phyloP scores from a whole-genome alignment of 352 stramenopile species.

The Globisporangium splendens region DNA sequence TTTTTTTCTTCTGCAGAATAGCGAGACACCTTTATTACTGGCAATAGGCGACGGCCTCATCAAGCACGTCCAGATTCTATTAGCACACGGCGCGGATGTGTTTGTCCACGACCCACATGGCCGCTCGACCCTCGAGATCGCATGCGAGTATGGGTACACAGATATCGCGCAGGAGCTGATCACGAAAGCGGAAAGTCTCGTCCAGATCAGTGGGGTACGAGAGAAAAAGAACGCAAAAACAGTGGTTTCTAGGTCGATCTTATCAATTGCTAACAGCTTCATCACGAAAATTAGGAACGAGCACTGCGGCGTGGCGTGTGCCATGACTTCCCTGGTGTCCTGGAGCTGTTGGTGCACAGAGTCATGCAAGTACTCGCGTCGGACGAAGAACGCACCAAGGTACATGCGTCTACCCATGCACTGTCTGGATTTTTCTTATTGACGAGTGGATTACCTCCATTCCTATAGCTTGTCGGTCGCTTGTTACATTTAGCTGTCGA shows the following conservation, averaged over 20 bases:
- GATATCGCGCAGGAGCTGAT: constrained; percentile 34
- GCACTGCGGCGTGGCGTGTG: background rate
- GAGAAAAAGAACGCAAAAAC: background rate
- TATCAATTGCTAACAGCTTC: background rate
- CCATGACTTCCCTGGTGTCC: background rate
- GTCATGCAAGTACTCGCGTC: background rate
- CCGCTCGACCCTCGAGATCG: constrained; percentile 34
- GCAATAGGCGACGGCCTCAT: constrained; percentile 36
- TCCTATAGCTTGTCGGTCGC: background rate
- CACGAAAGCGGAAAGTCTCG: constrained; percentile 9
- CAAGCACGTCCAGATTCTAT: constrained; percentile 44
- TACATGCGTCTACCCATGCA: background rate
- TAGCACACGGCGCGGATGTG: constrained; percentile 27
- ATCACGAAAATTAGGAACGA: background rate
- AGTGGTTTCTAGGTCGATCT: too few species aligned
- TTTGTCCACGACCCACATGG: constrained; percentile 21
- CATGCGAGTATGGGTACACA: constrained; percentile 33
- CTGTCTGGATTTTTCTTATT: background rate
- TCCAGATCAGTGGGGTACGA: constrained; percentile 10
- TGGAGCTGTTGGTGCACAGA: background rate
- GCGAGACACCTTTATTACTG: constrained; percentile 34
- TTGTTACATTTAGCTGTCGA: constrained; percentile 5
- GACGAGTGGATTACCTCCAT: background rate
- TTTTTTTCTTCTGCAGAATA: constrained; percentile 16
- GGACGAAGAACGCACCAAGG: background rate